Base-by-base conservation (phyloP, 106 monocot genomes). In the Dioscorea dumetorum region DNA sequence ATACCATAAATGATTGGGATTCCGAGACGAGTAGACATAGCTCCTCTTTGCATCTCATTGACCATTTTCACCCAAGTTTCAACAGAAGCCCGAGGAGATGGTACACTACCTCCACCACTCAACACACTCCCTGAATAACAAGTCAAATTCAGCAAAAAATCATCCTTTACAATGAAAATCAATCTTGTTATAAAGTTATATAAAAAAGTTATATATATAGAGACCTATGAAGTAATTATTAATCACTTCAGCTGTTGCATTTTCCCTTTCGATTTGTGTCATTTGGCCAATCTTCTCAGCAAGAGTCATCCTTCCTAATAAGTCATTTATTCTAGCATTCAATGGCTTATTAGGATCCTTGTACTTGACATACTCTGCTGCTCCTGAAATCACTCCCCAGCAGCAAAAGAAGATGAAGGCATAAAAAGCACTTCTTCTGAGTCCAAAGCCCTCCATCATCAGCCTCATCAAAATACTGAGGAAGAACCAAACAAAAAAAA, bases 211-310 rank as follows among this genome's bases (percentile, higher is more conserved):
- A n/a, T n/a, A n/a, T 7, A 7, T 18, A 13, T 48, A 10, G 22
- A 22, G 12, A 66, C 66, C 66, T 49, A 66, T 50, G 22, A 49
- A 50, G 48, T 76, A 76, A 2, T 67, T 51, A 5, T 68, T 52
- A 15, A 81, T 72, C 8, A 68, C 76, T 17, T 68, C 67, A 33
- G 68, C 24, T 9, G 72, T 57, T 3, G 72, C 76, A 73, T 63
- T 63, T 58, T 63, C 61, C 54, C 72, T 71, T 33, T 72, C 81
- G 8, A 81, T 81, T 54, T 81, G 81, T 22, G 81, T 57, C 81
- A 81, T 81, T 76, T 81, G 81, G 4, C 81, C 80, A 4, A 81
- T 72, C 62, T 81, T 81, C 61, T 81, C 80, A 53, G 62, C 62
- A 32, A 81, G 76, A 67, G 81, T 81, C 81, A 81, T 81, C 54